A percentile compares a stretch with the other conserved stretches of the same genome.
Evolutionary conservation across 2,329 filamentous ascomycete species (phyloP).

Genomic region (Rutstroemia sp.): DNA sequence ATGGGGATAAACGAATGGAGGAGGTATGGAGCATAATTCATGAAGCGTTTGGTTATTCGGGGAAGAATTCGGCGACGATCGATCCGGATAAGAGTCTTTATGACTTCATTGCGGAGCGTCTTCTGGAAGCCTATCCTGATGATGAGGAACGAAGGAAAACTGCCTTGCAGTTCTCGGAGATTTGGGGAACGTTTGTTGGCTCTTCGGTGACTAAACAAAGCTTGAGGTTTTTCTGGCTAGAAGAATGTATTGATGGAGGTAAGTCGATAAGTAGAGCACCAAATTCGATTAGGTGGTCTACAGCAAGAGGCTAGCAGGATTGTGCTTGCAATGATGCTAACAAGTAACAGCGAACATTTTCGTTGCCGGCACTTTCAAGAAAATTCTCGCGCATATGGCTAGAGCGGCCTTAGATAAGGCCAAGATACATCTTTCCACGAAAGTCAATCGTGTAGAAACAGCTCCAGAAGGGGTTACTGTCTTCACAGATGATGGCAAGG

Average conservation of each 20-base stretch:
- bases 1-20: conserved; percentile 28
- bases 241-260: conserved; percentile 48
- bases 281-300: not conserved
- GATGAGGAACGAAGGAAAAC: conserved; percentile 29
- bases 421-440: conserved; percentile 20
- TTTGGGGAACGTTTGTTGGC: conserved; percentile 48
- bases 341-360: conserved; percentile 24
- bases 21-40: conserved; percentile 46
- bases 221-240: conserved; percentile 49
- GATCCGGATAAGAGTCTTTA: conserved; percentile 39
- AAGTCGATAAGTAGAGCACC: conserved; percentile 4
- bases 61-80: conserved; percentile 41
- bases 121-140: conserved; percentile 34
- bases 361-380: conserved; percentile 28
- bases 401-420: conserved; percentile 20
- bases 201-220: conserved; percentile 42
- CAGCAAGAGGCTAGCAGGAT: not conserved
- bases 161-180: conserved; percentile 33
- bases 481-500: conserved; percentile 12
- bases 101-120: conserved; percentile 45
- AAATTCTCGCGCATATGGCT: conserved; percentile 24
- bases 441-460: conserved; percentile 17
- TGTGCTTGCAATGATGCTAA: not conserved
- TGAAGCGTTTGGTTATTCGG: conserved; percentile 45
- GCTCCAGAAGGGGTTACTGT: conserved; percentile 10